Percentiles rank a stretch among this genome's conserved stretches.
These are phyloP conservation scores for Neurospora crassa DNA, from an alignment of 2,329 filamentous ascomycete genomes.

Conservation along the genomic window DNA sequence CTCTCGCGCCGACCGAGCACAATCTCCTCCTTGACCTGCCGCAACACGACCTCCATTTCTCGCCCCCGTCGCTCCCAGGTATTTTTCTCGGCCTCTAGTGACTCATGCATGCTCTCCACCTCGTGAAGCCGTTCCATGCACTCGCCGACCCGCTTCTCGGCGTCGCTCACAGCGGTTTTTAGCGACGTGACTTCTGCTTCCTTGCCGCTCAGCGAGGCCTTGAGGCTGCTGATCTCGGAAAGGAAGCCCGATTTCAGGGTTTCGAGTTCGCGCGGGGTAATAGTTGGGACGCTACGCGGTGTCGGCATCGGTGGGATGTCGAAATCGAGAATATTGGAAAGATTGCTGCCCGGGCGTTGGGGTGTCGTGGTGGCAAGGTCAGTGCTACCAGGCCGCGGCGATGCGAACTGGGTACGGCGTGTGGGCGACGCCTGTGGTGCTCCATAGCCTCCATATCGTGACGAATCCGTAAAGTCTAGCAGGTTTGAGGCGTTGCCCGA, in stretches of 20 bases:
- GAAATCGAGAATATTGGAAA: constrained; percentile 72
- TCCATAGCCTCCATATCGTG: constrained; percentile 30
- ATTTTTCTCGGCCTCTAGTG: constrained; percentile 63
- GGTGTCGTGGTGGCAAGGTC: constrained; percentile 32
- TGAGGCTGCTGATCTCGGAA: constrained; percentile 89
- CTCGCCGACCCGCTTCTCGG: constrained; percentile 84
- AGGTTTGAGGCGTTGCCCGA: constrained; percentile 61
- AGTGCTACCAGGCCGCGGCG: constrained; percentile 24
- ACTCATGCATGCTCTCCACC: constrained; percentile 59
- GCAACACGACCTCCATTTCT: constrained; percentile 76
- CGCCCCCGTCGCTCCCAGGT: constrained; percentile 77
- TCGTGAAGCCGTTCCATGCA: constrained; percentile 76
- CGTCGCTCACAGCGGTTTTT: constrained; percentile 79
- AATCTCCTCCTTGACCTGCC: constrained; percentile 74
- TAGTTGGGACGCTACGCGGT: constrained; percentile 79
- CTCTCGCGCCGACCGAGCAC: constrained; percentile 68
- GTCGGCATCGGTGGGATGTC: constrained; percentile 92
- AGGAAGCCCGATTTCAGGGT: constrained; percentile 83
- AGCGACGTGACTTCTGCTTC: constrained; percentile 85
- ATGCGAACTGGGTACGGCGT: constrained; percentile 19
- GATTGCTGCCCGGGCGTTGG: constrained; percentile 30
- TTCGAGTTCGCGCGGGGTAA: constrained; percentile 87
- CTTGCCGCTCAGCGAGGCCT: constrained; percentile 82
- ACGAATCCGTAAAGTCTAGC: constrained; percentile 78
- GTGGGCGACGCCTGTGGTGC: constrained; percentile 35